Conservation (phyloP, 78 protist species). For the Dictyostelium firmibasis region DNA sequence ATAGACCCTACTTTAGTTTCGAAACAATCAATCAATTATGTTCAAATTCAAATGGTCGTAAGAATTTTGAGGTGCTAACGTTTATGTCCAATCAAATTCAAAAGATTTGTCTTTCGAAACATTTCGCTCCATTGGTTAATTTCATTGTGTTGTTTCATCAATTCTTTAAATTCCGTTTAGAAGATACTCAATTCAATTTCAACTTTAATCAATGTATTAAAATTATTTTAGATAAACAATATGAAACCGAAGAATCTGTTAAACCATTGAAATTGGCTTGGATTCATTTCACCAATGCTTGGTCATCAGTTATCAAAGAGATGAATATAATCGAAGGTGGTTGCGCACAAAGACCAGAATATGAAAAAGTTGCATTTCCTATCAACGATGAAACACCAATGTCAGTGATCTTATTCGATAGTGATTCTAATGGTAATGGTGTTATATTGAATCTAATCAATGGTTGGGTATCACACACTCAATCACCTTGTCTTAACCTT, state of each 20-base stretch:
- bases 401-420: not conserved
- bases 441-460: conserved; percentile 25
- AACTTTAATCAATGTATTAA: not conserved
- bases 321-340: conserved; percentile 63
- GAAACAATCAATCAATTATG: not conserved
- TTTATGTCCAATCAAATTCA: conserved; percentile 45
- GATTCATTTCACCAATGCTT: not conserved
- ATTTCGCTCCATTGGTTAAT: not conserved
- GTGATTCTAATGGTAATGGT: conserved; percentile 22
- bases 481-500: not conserved
- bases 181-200: not conserved
- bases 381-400: conserved; percentile 29
- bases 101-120: conserved; percentile 38
- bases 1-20: not conserved
- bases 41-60: not conserved
- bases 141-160: conserved; percentile 1
- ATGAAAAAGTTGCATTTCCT: conserved; percentile 28
- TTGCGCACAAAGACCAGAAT: conserved; percentile 42
- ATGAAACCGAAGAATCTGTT: not conserved
- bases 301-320: not conserved
- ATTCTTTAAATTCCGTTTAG: not conserved
- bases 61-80: not conserved
- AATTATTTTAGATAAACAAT: not conserved
- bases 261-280: not conserved
- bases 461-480: conserved; percentile 31